Base-by-base conservation (phyloP, 2,329 filamentous ascomycete species). In the Cadophora luteo-olivacea region DNA sequence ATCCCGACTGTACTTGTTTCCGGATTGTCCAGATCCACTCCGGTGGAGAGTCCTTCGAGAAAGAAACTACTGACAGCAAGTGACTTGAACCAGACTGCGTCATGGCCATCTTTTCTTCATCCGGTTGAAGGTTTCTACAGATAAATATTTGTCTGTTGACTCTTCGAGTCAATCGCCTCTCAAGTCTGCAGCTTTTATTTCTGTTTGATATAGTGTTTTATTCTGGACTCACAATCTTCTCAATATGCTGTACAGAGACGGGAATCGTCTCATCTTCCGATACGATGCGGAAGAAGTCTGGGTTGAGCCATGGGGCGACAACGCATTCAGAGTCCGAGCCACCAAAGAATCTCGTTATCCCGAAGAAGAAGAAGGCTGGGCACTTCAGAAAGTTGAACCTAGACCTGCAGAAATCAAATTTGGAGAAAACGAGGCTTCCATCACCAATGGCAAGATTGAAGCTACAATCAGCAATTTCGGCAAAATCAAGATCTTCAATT, bases 271-370 rank as follows among this genome's bases (percentile, higher is more conserved):
- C 1, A 68, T 74, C 1, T 73, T 77, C 73, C 65, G 12, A 54
- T 81, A 67, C 64, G 83, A 85, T 73, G 81, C 81, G 19, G 82
- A 85, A 70, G 75, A 79, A 32, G 76, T 85, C 66, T 81, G 82
- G 78, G 78, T 86, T 63, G 82, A 86, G 63, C 76, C 83, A 41
- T 86, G 84, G 84, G 84, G 84, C n/a, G 69, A 76, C 9, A 81
- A 84, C 68, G 82, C 84, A 0, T 72, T 86, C 7, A 82, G 84
- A 38, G 75, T 86, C 7, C 81, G 84, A 25, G 80, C 82, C 2
- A 84, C 83, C 19, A 82, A 83, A 69, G 74, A 67, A 58, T 48
- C 1, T 52, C 61, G n/a, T 11, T 78, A 83, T 73, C 68, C 22
- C 77, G 32, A 58, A 2, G 55, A 58, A 12, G 82, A 73, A 78